These are phyloP conservation scores for Metarhizium brunneum DNA, from an alignment of 2,329 filamentous ascomycete genomes.

Conservation along the genomic window DNA sequence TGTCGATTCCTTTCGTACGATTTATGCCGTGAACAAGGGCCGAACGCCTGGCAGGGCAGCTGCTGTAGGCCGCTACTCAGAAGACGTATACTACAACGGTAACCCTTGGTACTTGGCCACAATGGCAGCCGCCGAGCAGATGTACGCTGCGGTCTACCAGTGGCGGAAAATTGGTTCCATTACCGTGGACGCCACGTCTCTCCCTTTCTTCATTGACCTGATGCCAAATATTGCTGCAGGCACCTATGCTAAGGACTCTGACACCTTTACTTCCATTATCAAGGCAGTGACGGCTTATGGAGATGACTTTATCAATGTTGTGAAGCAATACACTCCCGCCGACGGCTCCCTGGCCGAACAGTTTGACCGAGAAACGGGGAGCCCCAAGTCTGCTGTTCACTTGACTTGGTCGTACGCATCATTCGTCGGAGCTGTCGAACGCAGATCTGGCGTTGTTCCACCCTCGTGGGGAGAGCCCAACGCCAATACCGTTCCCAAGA, in stretches of 20 bases:
- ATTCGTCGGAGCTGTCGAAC: slow-evolving; percentile 49
- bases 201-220: slow-evolving; percentile 64
- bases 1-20: slow-evolving; percentile 66
- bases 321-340: slow-evolving; percentile 49
- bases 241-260: slow-evolving; percentile 44
- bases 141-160: slow-evolving; percentile 67
- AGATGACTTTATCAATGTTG: slow-evolving; percentile 49
- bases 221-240: slow-evolving; percentile 48
- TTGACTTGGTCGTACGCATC: slow-evolving; percentile 67
- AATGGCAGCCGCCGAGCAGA: slow-evolving; percentile 67
- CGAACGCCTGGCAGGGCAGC: slow-evolving; percentile 50
- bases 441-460: slow-evolving; percentile 43
- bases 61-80: slow-evolving; percentile 57
- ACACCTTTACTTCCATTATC: slow-evolving; percentile 45
- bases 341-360: slow-evolving; percentile 60
- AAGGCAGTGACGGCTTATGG: slow-evolving; percentile 48
- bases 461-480: slow-evolving; percentile 37
- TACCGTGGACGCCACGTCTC: slow-evolving; percentile 52
- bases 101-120: slow-evolving; percentile 79
- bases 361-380: slow-evolving; percentile 41
- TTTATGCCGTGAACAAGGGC: slow-evolving; percentile 59
- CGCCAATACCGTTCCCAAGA: slow-evolving; percentile 10
- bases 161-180: slow-evolving; percentile 58
- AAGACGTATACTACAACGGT: slow-evolving; percentile 67
- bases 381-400: slow-evolving; percentile 51